A percentile compares a stretch with the other conserved stretches of the same genome.
These are phyloP conservation scores for Torulaspora globosa DNA, from an alignment of 1,139 yeast genomes.

Conservation along the genomic window DNA sequence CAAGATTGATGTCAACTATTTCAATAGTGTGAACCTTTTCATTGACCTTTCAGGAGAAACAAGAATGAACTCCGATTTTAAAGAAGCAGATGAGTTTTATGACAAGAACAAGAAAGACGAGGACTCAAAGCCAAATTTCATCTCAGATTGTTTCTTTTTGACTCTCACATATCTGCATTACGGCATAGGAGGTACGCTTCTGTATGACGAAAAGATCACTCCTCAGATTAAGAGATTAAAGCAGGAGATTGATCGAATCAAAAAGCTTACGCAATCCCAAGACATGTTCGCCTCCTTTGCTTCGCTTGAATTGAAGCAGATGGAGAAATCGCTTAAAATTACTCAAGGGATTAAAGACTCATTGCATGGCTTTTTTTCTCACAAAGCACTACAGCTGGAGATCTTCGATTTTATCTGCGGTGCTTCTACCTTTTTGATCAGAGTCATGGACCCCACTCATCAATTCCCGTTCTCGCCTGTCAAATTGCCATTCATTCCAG, in stretches of 20 bases:
- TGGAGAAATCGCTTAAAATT: constrained; percentile 42
- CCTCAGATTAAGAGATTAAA: constrained; percentile 39
- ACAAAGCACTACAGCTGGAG: constrained; percentile 54
- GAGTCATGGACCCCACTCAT: constrained; percentile 69
- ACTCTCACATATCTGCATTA: constrained; percentile 78
- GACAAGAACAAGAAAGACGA: constrained; percentile 37
- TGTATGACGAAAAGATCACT: constrained; percentile 54
- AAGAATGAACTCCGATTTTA: constrained; percentile 68
- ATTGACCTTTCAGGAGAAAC: constrained; percentile 77
- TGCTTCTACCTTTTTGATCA: constrained; percentile 63
- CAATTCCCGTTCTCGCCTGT: constrained; percentile 53
- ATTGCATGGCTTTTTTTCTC: constrained; percentile 55
- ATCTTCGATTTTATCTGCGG: constrained; percentile 77
- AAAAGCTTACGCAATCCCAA: constrained; percentile 31
- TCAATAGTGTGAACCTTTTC: constrained; percentile 44
- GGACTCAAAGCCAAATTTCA: constrained; percentile 56
- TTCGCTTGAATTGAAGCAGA: constrained; percentile 44
- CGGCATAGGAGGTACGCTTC: constrained; percentile 77
- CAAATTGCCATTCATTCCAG: constrained; percentile 59
- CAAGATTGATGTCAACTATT: constrained; percentile 69
- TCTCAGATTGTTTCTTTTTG: constrained; percentile 81
- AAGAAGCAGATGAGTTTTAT: constrained; percentile 61
- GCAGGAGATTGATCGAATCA: constrained; percentile 49
- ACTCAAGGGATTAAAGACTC: constrained; percentile 50
- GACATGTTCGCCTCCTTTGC: constrained; percentile 36